Percentiles rank a stretch among this genome's conserved stretches.
Evolutionary conservation across 768 basidiomycete species (phyloP).

Genomic region (Russula virescens): DNA sequence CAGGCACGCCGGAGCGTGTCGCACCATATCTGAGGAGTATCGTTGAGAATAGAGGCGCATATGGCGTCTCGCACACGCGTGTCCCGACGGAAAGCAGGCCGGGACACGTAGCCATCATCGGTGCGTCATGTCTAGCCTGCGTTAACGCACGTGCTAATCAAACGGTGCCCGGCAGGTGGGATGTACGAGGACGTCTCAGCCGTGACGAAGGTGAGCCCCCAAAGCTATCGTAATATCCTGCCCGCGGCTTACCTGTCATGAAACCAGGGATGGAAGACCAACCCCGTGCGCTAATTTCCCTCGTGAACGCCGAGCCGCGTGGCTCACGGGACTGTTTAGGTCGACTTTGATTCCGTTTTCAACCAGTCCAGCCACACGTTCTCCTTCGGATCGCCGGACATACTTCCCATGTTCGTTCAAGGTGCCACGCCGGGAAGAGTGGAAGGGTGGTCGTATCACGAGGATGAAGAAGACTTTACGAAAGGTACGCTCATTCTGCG

Average conservation of each 20-base stretch:
- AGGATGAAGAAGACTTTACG: conserved; percentile 80
- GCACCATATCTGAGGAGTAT: conserved; percentile 74
- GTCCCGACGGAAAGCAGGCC: conserved; percentile 87
- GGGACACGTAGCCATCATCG: conserved; percentile 86
- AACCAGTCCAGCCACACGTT: conserved; percentile 75
- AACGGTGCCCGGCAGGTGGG: conserved; percentile 41
- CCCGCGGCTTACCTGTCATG: conserved; percentile 13
- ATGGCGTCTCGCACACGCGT: conserved; percentile 78
- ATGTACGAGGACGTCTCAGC: conserved; percentile 92
- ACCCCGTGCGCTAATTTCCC: conserved; percentile 47
- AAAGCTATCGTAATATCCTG: not conserved
- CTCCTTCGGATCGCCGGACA: conserved; percentile 85
- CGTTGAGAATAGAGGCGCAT: conserved; percentile 60
- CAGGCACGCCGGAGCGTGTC: conserved; percentile 48
- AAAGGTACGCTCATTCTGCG: conserved; percentile 44
- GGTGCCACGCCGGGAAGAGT: conserved; percentile 68
- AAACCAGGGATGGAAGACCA: conserved; percentile 75
- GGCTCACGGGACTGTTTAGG: conserved; percentile 26
- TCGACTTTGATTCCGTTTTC: conserved; percentile 85
- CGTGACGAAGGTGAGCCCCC: conserved; percentile 58
- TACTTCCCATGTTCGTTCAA: conserved; percentile 80
- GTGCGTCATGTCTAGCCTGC: conserved; percentile 32
- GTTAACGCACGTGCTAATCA: not conserved
- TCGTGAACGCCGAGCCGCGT: not conserved
- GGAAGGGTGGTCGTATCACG: conserved; percentile 68